A percentile compares a stretch with the other conserved stretches of the same genome.
These are phyloP conservation scores for Naumovozyma dairenensis DNA, from an alignment of 805 yeast species.

Conservation along the genomic window DNA sequence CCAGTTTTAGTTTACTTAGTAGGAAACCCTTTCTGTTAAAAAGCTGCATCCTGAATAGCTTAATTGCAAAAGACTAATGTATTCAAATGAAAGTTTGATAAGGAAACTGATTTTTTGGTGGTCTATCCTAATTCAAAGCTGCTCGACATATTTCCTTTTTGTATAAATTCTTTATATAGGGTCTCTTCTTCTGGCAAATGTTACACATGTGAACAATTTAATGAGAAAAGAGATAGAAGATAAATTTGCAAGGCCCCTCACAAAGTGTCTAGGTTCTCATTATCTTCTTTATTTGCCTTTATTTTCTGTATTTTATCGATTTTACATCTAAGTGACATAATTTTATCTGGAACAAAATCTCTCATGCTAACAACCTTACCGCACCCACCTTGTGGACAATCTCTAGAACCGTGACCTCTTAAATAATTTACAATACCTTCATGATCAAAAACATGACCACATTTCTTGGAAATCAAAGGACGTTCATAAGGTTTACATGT, in stretches of 20 bases:
- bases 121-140: too few relatives aligned
- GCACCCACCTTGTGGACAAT: conserved; percentile 60
- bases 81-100: too few relatives aligned
- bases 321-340: conserved; percentile 48
- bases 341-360: conserved; percentile 38
- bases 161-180: too few relatives aligned
- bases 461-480: conserved; percentile 47
- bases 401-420: conserved; percentile 11
- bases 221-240: too few relatives aligned
- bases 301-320: conserved; percentile 14
- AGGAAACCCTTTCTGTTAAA: too few relatives aligned
- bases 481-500: conserved; percentile 40
- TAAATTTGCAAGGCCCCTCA: neutral
- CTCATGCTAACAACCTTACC: conserved; percentile 25
- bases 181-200: too few relatives aligned
- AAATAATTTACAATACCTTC: conserved; percentile 33
- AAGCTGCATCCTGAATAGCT: too few relatives aligned
- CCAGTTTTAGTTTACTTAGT: too few relatives aligned
- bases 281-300: conserved; percentile 1
- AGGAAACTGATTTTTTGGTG: too few relatives aligned
- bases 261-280: conserved; percentile 5
- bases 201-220: too few relatives aligned
- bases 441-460: conserved; percentile 56
- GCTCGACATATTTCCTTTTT: too few relatives aligned
- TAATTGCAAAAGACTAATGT: too few relatives aligned